Conservation (phyloP, 306 rosid genomes). For the Casuarina equisetifolia region DNA sequence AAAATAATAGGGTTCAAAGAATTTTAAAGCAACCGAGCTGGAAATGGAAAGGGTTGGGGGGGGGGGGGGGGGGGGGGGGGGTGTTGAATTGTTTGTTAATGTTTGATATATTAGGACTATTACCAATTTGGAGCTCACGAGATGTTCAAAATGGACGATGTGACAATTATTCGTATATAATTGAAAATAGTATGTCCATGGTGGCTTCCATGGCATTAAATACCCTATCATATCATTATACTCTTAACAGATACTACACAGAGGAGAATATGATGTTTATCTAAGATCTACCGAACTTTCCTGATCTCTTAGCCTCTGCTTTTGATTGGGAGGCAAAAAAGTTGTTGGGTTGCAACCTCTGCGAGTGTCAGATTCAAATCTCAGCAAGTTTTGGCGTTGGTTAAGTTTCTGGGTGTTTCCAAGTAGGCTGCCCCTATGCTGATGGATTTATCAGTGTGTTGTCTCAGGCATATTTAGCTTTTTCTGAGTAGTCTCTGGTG, state of each 20-base stretch:
- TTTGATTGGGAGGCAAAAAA: no score
- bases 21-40: not conserved
- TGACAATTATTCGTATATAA: not conserved
- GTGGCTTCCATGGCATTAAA: no score
- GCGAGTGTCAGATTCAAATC: no score
- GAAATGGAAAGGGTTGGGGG: conserved; percentile 7
- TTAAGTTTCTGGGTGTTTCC: not conserved
- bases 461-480: not conserved
- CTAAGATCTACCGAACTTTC: not conserved
- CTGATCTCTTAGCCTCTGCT: not conserved
- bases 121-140: not conserved
- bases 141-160: not conserved
- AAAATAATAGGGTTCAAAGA: not conserved
- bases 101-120: not conserved
- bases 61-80: not conserved
- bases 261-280: no score
- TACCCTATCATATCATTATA: no score
- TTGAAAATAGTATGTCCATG: no score
- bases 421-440: not conserved
- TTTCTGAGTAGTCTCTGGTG: not conserved
- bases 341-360: not conserved
- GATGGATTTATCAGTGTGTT: not conserved
- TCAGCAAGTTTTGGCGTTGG: not conserved
- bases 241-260: no score
- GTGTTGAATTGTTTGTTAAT: no score